Conservation (phyloP, 495 filamentous ascomycete genomes). For the Bryoglossum gracile region DNA sequence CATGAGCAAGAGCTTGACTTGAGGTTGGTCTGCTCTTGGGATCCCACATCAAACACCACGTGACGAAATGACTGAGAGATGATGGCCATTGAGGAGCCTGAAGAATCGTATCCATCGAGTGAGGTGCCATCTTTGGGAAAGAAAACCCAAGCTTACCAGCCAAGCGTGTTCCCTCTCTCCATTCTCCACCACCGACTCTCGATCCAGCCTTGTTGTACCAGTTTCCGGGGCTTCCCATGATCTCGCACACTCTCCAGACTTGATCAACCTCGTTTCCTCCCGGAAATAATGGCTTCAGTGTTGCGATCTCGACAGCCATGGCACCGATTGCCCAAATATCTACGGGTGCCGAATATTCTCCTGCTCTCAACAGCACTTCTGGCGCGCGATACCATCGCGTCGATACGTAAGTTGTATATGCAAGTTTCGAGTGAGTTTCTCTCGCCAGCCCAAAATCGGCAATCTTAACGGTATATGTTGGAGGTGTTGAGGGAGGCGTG, state of each 20-base stretch:
- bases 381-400: conserved; percentile 98
- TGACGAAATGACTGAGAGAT: conserved; percentile 84
- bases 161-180: conserved; percentile 87
- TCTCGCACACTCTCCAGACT: conserved; percentile 98
- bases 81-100: conserved; percentile 86
- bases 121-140: conserved; percentile 99
- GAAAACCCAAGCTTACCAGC: conserved; percentile 96
- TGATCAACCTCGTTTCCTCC: conserved; percentile 98
- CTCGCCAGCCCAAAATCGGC: conserved; percentile 98
- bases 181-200: conserved; percentile 92
- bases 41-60: conserved; percentile 99
- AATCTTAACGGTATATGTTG: conserved; percentile 93
- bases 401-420: conserved; percentile 98
- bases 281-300: conserved; percentile 93
- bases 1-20: conserved; percentile 82
- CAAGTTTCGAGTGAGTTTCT: conserved; percentile 91
- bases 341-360: conserved; percentile 95
- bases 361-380: conserved; percentile 88
- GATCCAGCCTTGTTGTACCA: conserved; percentile 90
- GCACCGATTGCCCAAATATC: conserved; percentile 98
- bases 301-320: conserved; percentile 99
- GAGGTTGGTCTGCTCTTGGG: conserved; percentile 92
- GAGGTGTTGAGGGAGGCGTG: conserved; percentile 90
- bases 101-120: conserved; percentile 91
- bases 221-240: conserved; percentile 98